A percentile compares a stretch with the other conserved stretches of the same genome.
Evolutionary conservation across 2,329 filamentous ascomycete genomes (phyloP).

Genomic region (Trichoderma koningiopsis): DNA sequence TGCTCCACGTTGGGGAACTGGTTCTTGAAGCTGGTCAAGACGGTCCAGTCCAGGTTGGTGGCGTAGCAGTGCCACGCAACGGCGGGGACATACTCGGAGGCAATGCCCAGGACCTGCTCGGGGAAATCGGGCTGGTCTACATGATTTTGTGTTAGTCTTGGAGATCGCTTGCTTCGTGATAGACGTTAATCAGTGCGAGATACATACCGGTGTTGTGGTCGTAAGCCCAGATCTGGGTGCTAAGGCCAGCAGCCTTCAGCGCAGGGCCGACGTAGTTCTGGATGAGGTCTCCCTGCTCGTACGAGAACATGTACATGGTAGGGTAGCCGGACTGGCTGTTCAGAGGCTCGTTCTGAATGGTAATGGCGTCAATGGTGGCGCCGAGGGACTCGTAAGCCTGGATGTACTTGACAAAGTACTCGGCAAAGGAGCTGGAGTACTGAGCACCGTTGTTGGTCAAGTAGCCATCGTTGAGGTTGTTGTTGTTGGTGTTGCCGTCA

Average conservation of each 20-base stretch:
- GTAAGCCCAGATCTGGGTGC: conserved; percentile 26
- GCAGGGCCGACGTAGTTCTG: conserved; percentile 27
- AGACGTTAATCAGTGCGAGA: neutral
- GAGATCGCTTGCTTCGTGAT: neutral
- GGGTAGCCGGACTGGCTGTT: conserved; percentile 27
- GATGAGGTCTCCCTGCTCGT: conserved; percentile 26
- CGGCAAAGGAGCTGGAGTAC: conserved; percentile 39
- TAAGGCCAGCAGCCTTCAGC: conserved; percentile 22
- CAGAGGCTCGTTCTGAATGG: conserved; percentile 28
- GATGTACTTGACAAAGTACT: conserved; percentile 36
- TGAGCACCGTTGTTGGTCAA: conserved; percentile 38
- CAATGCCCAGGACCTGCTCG: conserved; percentile 41
- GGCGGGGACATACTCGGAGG: conserved; percentile 37
- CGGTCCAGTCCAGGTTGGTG: conserved; percentile 39
- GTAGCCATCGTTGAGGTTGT: conserved; percentile 25
- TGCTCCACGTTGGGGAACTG: conserved; percentile 43
- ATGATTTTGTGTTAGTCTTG: neutral
- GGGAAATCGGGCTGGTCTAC: conserved; percentile 40
- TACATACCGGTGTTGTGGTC: conserved; percentile 39
- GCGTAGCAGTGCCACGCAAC: conserved; percentile 48
- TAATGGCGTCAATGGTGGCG: conserved; percentile 26
- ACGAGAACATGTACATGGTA: conserved; percentile 27
- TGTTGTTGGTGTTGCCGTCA: conserved; percentile 40
- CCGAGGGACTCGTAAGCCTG: conserved; percentile 25
- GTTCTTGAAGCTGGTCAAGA: conserved; percentile 43